Percentiles rank a stretch among this genome's conserved stretches.
These are phyloP conservation scores for Mucor racemosus DNA, from an alignment of 371 early-diverging fungal species.

Conservation along the genomic window DNA sequence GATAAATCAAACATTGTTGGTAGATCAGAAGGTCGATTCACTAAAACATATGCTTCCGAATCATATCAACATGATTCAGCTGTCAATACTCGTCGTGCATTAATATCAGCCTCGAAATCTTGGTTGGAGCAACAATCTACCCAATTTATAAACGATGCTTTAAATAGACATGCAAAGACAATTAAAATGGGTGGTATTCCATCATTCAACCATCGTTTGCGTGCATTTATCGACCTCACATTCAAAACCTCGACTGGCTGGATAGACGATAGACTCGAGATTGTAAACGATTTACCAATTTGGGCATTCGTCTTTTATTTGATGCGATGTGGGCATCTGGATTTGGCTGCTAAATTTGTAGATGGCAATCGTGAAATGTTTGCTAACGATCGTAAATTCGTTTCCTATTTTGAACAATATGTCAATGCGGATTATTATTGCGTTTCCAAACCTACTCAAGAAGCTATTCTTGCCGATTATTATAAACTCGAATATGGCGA, in stretches of 20 bases:
- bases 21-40: slow-evolving; percentile 22
- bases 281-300: slow-evolving; percentile 67
- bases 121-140: slow-evolving; percentile 31
- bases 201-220: slow-evolving; percentile 22
- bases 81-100: slow-evolving; percentile 10
- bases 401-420: slow-evolving; percentile 72
- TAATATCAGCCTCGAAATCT: slow-evolving; percentile 22
- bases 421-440: slow-evolving; percentile 44
- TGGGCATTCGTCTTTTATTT: slow-evolving; percentile 88
- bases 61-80: slow-evolving; percentile 8
- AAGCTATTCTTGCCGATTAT: slow-evolving; percentile 25
- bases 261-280: slow-evolving; percentile 38
- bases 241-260: slow-evolving; percentile 25
- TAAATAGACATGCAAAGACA: slow-evolving; percentile 24
- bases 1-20: slow-evolving; percentile 6
- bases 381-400: slow-evolving; percentile 67
- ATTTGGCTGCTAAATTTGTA: slow-evolving; percentile 71
- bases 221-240: slow-evolving; percentile 17
- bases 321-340: slow-evolving; percentile 73
- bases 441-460: slow-evolving; percentile 19
- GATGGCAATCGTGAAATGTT: slow-evolving; percentile 55
- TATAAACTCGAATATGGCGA: slow-evolving; percentile 46
- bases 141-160: slow-evolving; percentile 9
- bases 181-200: slow-evolving; percentile 28
- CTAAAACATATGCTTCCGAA: slow-evolving; percentile 13